Evolutionary conservation across 441 rosid genomes (phyloP).

Genomic region (Mallotus repandus): DNA sequence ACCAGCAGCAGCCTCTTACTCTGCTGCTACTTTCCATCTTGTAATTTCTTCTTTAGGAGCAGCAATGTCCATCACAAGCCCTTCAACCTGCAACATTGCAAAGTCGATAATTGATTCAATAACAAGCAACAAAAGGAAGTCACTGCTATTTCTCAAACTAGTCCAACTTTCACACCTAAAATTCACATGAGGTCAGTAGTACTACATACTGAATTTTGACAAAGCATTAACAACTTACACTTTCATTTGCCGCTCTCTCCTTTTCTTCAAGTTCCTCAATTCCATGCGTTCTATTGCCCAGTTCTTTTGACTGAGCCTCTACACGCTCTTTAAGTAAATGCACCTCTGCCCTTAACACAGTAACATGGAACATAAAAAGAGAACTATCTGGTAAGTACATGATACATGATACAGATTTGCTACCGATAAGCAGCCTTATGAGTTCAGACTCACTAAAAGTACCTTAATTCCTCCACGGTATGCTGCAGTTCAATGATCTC

Average conservation of each 20-base stretch:
- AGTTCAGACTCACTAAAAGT: constrained; percentile 17
- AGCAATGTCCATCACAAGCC: constrained; percentile 93
- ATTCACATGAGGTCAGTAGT: constrained; percentile 5
- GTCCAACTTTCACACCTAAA: constrained; percentile 12
- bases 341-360: constrained; percentile 77
- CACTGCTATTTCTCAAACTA: background rate
- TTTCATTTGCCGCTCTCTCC: constrained; percentile 89
- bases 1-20: constrained; percentile 97
- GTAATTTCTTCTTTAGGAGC: constrained; percentile 95
- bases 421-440: constrained; percentile 10
- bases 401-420: background rate
- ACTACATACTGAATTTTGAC: constrained; percentile 10
- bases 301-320: constrained; percentile 75
- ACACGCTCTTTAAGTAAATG: constrained; percentile 59
- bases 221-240: constrained; percentile 46
- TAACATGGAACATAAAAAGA: constrained; percentile 27
- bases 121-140: background rate
- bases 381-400: constrained; percentile 28
- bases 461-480: constrained; percentile 78
- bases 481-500: constrained; percentile 76
- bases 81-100: constrained; percentile 65
- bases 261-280: constrained; percentile 86
- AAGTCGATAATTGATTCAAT: constrained; percentile 18
- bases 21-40: constrained; percentile 98
- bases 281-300: constrained; percentile 55